Evolutionary conservation across 1,284 basidiomycete species (phyloP), one percentile per base, ranked within the genome.

Genomic region (Hymenochaete sp.): DNA sequence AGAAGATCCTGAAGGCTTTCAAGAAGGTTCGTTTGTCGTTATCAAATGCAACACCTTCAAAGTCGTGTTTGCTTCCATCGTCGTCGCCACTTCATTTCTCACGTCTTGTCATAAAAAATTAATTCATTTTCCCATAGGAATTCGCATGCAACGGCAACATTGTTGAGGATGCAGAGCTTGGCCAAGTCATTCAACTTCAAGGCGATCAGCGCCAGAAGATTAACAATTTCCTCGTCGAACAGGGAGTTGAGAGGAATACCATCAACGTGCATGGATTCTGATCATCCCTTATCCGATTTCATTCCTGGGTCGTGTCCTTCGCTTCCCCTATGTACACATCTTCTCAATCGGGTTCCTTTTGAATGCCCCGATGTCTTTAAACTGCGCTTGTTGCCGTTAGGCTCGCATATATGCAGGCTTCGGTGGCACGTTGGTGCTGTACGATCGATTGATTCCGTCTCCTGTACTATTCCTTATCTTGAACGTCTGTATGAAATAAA

Each of bases 131-230:
- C 14, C 8, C 32, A 19, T 59, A 96, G 89, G 93, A 97, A 73
- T 98, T 98, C 59, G 96, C 96, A 52, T 98, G 96, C 76, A 98
- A 98, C 71, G 96, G 96, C 55, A 96, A 89, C 53, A 77, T 99
- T 59, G 90, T 97, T 57, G 90, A 96, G 53, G 92, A 96, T 71
- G 88, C 91, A 67, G 92, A 96, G 70, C 82, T 93, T 69, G 96
- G 96, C 49, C 79, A 95, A 70, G 90, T 99, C 62, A 93, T 99
- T 63, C 96, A 99, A 71, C 82, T 99, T 56, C 96, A 98, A 67
- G 96, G 96, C 56, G 96, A 99, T 70, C 96, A 99, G 68, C 82
- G 96, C 53, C 64, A 75, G 63, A 91, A 95, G 77, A 93, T 96
- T 59, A 79, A 79, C 57, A 76, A 73, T 50, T 95, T 96, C 75